Percentiles rank a stretch among this genome's conserved stretches.
Conservation (phyloP, 2,329 filamentous ascomycete genomes). For the Emergomyces pasteurianus region DNA sequence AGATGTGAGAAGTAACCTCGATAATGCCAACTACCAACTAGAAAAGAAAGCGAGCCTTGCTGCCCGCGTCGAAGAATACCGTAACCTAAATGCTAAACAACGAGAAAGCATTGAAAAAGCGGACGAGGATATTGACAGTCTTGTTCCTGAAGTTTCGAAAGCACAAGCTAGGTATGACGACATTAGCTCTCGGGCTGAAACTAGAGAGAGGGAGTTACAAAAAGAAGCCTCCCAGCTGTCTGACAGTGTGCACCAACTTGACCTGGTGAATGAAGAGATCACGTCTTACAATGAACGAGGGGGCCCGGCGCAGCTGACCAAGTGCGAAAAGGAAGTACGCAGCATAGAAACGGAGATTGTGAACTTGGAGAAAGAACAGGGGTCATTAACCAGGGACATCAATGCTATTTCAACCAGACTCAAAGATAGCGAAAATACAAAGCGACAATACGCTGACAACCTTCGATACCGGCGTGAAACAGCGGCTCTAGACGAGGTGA, state of each 20-base stretch:
- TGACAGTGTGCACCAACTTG: constrained; percentile 65
- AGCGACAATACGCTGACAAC: constrained; percentile 81
- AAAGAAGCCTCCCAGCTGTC: constrained; percentile 59
- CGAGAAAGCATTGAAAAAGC: constrained; percentile 56
- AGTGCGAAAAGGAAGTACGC: constrained; percentile 57
- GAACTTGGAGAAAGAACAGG: constrained; percentile 55
- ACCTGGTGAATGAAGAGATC: constrained; percentile 64
- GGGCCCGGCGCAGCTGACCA: constrained; percentile 58
- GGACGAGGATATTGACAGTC: constrained; percentile 60
- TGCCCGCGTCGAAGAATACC: constrained; percentile 61
- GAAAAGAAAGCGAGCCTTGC: constrained; percentile 67
- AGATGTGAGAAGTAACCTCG: constrained; percentile 62
- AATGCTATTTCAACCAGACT: constrained; percentile 69
- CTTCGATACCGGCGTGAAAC: constrained; percentile 69
- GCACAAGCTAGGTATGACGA: constrained; percentile 69
- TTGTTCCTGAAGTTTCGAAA: constrained; percentile 64
- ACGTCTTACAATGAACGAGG: constrained; percentile 64
- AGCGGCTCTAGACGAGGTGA: constrained; percentile 54
- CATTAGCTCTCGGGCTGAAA: constrained; percentile 55
- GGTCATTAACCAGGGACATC: constrained; percentile 53
- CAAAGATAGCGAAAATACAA: constrained; percentile 67
- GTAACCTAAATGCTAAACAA: constrained; percentile 54
- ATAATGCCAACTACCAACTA: constrained; percentile 57
- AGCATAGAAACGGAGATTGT: constrained; percentile 54
- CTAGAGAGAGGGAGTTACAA: constrained; percentile 60